Percentiles rank a stretch among this genome's conserved stretches.
Conservation (phyloP, 208 protist genomes). For the Novymonas esmeraldas region DNA sequence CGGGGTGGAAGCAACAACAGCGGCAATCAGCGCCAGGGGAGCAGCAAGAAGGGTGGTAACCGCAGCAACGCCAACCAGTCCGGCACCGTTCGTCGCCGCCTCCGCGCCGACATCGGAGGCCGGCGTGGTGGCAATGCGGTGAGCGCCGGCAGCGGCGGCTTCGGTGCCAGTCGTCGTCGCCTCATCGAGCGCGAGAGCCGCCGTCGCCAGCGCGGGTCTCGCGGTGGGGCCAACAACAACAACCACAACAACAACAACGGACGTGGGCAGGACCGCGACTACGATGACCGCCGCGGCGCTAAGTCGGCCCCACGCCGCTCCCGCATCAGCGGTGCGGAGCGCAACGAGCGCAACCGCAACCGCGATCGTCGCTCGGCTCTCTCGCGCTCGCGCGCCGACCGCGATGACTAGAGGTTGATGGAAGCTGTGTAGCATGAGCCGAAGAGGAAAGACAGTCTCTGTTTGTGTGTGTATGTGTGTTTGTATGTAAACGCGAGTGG, state of each 20-base stretch:
- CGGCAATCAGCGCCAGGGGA: slow-evolving; percentile 4
- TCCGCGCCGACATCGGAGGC: slow-evolving; percentile 23
- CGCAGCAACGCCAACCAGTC: slow-evolving; percentile 3
- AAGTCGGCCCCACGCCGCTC: slow-evolving; percentile 51
- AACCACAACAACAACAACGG: slow-evolving; percentile 8
- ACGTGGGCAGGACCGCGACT: slow-evolving; percentile 29
- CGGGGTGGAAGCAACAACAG: background rate
- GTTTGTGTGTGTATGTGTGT: too few relatives aligned
- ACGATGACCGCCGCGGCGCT: slow-evolving; percentile 41
- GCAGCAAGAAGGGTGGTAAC: slow-evolving; percentile 7
- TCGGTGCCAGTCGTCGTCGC: slow-evolving; percentile 10
- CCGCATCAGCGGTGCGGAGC: slow-evolving; percentile 47
- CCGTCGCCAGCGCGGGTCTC: slow-evolving; percentile 8
- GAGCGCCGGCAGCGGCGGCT: slow-evolving; percentile 16
- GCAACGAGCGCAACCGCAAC: slow-evolving; percentile 66
- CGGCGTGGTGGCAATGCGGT: slow-evolving; percentile 18
- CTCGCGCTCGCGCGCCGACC: slow-evolving; percentile 58
- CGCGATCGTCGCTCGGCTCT: slow-evolving; percentile 52
- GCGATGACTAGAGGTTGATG: slow-evolving; percentile 39
- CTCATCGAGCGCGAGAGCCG: slow-evolving; percentile 14
- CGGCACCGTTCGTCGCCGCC: slow-evolving; percentile 25
- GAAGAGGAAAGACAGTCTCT: too few relatives aligned
- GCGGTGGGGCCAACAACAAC: slow-evolving; percentile 1
- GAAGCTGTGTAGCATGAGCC: too few relatives aligned
- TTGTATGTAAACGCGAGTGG: background rate